Evolutionary conservation across 495 filamentous ascomycete species (phyloP), one percentile per base, ranked within the genome.

Genomic region (Alectoria sarmentosa): DNA sequence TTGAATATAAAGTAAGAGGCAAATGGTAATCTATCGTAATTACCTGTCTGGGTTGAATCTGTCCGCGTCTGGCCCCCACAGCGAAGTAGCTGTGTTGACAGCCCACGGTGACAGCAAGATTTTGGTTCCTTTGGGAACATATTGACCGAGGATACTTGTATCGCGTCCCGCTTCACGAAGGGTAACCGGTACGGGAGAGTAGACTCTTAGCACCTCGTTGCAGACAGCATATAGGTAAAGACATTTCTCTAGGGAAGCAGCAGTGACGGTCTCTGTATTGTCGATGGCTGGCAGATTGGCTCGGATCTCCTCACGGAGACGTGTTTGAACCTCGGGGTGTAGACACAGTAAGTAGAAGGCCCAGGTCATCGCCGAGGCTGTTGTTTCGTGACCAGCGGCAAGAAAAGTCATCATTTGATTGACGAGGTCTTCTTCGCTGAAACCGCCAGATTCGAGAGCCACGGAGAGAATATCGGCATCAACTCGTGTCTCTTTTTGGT

Each of bases 371-470:
- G 84, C 79, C 8, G 82, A 76, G 3, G 86, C 78, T 11, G 86
- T 88, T 11, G 86, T 89, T 77, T 96, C 93, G 72, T 97, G 93
- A 23, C 93, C 93, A 0, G 93, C 92, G 1, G 87, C 89, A 4
- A 96, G 85, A 78, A 97, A 96, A 4, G 92, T 97, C 91, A 96
- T 96, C 72, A 94, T 82, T 72, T 97, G 92, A 72, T 96, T 90
- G 48, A 90, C 79, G 32, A 96, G 85, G 60, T 90, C 87, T 39
- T 91, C 88, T 58, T 93, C 89, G 36, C 78, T 81, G 73, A 95
- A 96, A 32, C 82, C 84, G 46, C 87, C 90, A 28, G 84, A 89
- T 63, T 88, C 82, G 32, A 96, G 74, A 28, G 92, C 91, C 0
- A 94, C 86, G 10, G 88, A 90, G 61, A 96, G 79, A 64, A 97